These are phyloP conservation scores for Geum urbanum DNA, from an alignment of 306 rosid genomes.

Conservation along the genomic window DNA sequence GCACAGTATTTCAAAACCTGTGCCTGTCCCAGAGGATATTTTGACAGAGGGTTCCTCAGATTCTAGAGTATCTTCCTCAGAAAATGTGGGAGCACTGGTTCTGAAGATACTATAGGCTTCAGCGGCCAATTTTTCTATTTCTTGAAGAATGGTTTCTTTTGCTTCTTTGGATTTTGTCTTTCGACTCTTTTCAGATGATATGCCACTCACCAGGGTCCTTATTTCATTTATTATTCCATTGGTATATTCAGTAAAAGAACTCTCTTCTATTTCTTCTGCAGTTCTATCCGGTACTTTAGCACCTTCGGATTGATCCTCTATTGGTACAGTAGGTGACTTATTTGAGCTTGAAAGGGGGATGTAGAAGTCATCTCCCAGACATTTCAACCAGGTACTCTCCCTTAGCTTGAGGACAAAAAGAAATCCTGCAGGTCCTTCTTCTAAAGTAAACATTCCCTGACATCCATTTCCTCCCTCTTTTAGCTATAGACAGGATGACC, in stretches of 20 bases:
- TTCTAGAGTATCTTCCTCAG: conserved; percentile 48
- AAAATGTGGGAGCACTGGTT: conserved; percentile 53
- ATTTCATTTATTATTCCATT: conserved; percentile 71
- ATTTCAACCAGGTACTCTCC: conserved; percentile 64
- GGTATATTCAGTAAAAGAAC: conserved; percentile 43
- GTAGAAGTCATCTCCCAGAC: conserved; percentile 66
- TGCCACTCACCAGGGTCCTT: conserved; percentile 65
- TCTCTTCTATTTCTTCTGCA: conserved; percentile 40
- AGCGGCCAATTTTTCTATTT: conserved; percentile 88
- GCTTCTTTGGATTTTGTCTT: conserved; percentile 65
- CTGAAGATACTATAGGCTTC: conserved; percentile 91
- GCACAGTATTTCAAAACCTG: conserved; percentile 87
- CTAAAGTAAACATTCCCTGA: conserved; percentile 53
- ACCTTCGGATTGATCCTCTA: conserved; percentile 29
- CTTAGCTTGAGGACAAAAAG: conserved; percentile 77
- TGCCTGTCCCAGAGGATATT: conserved; percentile 65
- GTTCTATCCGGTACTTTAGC: conserved; percentile 26
- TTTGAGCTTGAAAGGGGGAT: conserved; percentile 59
- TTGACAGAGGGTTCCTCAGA: conserved; percentile 27
- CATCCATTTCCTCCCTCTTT: conserved; percentile 57
- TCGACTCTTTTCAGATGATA: conserved; percentile 56
- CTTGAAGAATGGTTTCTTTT: conserved; percentile 80
- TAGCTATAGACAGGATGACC: conserved; percentile 49
- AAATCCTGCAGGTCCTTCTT: conserved; percentile 69
- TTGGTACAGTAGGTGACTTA: conserved; percentile 27